phyloP scores from a whole-genome alignment of 805 yeast genomes.

The Barnettozyma botsteinii region DNA sequence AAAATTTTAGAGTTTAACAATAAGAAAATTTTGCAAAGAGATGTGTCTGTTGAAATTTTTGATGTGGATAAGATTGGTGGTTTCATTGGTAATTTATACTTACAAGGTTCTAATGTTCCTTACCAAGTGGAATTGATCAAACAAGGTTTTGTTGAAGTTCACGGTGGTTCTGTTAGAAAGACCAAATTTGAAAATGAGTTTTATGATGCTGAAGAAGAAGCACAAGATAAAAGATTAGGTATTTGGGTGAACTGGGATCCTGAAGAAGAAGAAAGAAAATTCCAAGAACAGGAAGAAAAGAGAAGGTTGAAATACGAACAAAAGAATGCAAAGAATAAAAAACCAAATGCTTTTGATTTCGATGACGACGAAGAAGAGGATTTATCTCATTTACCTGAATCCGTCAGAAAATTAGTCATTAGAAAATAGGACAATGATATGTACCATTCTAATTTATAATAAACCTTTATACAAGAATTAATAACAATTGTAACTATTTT shows the following conservation, averaged over 20 bases:
- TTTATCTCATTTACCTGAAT: constrained; percentile 23
- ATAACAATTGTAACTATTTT: neutral
- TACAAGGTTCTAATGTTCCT: constrained; percentile 46
- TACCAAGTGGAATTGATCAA: constrained; percentile 52
- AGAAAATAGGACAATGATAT: constrained; percentile 1
- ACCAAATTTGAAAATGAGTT: constrained; percentile 52
- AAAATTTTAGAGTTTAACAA: constrained; percentile 50
- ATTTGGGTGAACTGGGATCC: constrained; percentile 61
- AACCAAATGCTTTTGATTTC: constrained; percentile 22
- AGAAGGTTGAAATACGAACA: constrained; percentile 23
- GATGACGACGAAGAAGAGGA: constrained; percentile 25
- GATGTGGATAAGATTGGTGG: constrained; percentile 75
- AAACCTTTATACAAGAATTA: neutral
- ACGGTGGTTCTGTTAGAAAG: constrained; percentile 56
- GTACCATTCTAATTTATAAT: too few relatives aligned
- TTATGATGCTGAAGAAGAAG: constrained; percentile 55
- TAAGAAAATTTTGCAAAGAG: constrained; percentile 60
- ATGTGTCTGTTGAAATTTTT: constrained; percentile 62
- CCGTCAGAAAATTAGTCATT: constrained; percentile 24
- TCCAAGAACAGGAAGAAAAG: constrained; percentile 20
- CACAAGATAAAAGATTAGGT: constrained; percentile 51
- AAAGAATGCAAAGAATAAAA: constrained; percentile 18
- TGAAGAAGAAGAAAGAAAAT: constrained; percentile 31
- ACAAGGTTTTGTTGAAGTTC: constrained; percentile 60
- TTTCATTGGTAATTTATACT: constrained; percentile 65